Evolutionary conservation across 2,329 filamentous ascomycete species (phyloP).

Genomic region (Venturia nashicola): DNA sequence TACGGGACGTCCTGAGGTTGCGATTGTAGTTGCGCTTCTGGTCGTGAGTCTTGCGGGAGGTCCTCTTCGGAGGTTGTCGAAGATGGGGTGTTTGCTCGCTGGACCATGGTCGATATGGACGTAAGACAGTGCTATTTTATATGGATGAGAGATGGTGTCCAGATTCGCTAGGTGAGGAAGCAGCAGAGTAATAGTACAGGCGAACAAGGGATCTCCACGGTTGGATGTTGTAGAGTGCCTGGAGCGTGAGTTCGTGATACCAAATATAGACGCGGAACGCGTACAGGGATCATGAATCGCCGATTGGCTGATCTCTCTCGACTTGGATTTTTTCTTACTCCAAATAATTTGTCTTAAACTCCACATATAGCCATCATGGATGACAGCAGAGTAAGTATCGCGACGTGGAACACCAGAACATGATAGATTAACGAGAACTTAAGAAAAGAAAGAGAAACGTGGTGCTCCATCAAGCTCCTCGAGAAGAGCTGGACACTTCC

Average conservation of each 20-base stretch:
- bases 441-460: slow-evolving; percentile 10
- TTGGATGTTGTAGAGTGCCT: background rate
- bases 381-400: background rate
- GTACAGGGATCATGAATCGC: background rate
- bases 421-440: background rate
- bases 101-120: background rate
- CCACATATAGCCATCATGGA: background rate
- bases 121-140: background rate
- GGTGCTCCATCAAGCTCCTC: slow-evolving; percentile 8
- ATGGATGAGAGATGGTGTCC: background rate
- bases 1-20: background rate
- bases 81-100: background rate
- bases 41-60: background rate
- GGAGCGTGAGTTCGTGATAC: background rate
- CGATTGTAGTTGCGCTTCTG: background rate
- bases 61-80: background rate
- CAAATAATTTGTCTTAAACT: background rate
- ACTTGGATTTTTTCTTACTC: background rate
- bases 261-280: background rate
- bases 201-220: background rate
- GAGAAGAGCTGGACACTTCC: slow-evolving; percentile 37
- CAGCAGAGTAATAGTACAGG: background rate
- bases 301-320: background rate
- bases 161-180: background rate
- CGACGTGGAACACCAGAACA: background rate